A percentile compares a stretch with the other conserved stretches of the same genome.
Evolutionary conservation across 2,329 filamentous ascomycete genomes (phyloP).

Genomic region (Myriosclerotinia duriaeana): DNA sequence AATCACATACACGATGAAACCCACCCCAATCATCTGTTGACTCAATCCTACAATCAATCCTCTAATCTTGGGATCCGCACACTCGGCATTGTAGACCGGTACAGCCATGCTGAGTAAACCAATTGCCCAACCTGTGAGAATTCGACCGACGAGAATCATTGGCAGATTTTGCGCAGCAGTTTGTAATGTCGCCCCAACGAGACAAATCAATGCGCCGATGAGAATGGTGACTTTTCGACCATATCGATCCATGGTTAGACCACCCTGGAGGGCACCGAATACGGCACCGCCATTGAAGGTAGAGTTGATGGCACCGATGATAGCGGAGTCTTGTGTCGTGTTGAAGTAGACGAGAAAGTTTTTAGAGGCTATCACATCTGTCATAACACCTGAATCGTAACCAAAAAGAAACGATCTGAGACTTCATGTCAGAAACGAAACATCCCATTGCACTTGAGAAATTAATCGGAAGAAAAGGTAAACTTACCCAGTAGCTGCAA

Average conservation of each 20-base stretch:
- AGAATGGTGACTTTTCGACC: slow-evolving; percentile 59
- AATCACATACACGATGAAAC: slow-evolving; percentile 43
- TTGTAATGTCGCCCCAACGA: slow-evolving; percentile 59
- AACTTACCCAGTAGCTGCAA: slow-evolving; percentile 44
- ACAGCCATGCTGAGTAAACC: slow-evolving; percentile 64
- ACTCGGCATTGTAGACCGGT: slow-evolving; percentile 64
- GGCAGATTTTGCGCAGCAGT: slow-evolving; percentile 54
- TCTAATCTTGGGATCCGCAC: slow-evolving; percentile 62
- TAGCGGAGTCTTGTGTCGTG: slow-evolving; percentile 39
- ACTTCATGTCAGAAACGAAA: slow-evolving; percentile 18
- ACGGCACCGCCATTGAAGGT: slow-evolving; percentile 62
- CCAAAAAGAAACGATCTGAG: slow-evolving; percentile 45
- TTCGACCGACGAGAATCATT: slow-evolving; percentile 59
- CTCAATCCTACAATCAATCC: slow-evolving; percentile 60
- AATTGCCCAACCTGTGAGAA: slow-evolving; percentile 57
- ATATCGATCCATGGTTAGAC: slow-evolving; percentile 55
- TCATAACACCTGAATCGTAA: slow-evolving; percentile 42
- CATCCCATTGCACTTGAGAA: background rate
- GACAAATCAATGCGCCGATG: slow-evolving; percentile 58
- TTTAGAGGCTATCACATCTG: slow-evolving; percentile 36
- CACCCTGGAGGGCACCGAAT: slow-evolving; percentile 44
- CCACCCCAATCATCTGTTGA: slow-evolving; percentile 65
- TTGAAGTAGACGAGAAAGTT: slow-evolving; percentile 39
- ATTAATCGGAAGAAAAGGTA: background rate
- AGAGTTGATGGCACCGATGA: slow-evolving; percentile 58